A percentile compares a stretch with the other conserved stretches of the same genome.
Conservation (phyloP, 805 yeast species). For the Cyberlindnera sargentensis region DNA sequence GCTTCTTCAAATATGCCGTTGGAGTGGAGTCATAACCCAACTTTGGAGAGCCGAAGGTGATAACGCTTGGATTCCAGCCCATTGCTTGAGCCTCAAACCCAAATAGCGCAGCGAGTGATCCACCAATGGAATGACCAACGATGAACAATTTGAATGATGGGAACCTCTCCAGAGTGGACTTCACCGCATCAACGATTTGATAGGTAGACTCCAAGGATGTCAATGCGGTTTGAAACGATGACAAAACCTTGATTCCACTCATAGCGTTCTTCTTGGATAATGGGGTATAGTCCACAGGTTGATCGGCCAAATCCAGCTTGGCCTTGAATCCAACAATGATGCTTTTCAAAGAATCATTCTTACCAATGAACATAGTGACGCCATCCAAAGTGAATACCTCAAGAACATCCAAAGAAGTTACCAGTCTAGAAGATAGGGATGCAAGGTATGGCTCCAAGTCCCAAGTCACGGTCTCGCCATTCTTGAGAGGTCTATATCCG, state of each 20-base stretch:
- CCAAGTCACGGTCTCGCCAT: not conserved
- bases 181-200: not conserved
- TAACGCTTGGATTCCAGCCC: not conserved
- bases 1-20: not conserved
- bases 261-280: not conserved
- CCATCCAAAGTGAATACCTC: not conserved
- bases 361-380: not conserved
- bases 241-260: not conserved
- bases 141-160: not conserved
- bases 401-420: not conserved
- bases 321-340: not conserved
- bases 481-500: not conserved
- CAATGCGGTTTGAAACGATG: not conserved
- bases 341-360: not conserved
- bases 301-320: not conserved
- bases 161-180: not conserved
- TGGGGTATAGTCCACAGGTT: not conserved
- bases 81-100: not conserved
- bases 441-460: too few species aligned
- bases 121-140: not conserved
- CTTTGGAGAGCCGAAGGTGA: slow-evolving; percentile 1
- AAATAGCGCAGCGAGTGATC: not conserved
- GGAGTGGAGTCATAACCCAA: not conserved
- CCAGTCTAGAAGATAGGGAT: too few species aligned
- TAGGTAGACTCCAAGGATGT: not conserved